These are phyloP conservation scores for Capronia epimyces DNA, from an alignment of 2,329 filamentous ascomycete genomes.

Conservation along the genomic window DNA sequence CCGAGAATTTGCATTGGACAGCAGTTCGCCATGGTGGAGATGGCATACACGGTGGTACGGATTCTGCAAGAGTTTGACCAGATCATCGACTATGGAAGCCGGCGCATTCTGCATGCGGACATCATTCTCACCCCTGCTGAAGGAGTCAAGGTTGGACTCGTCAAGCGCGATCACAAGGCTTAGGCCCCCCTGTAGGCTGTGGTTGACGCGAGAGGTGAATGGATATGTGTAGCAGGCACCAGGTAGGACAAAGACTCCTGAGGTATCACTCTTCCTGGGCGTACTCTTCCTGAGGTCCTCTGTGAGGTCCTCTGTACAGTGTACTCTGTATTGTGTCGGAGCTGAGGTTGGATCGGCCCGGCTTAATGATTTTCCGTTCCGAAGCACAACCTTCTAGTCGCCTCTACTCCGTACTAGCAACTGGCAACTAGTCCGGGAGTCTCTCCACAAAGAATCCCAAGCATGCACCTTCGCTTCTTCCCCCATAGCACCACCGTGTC, in stretches of 20 bases:
- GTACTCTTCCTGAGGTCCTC: too few species aligned
- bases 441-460: background rate
- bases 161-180: slow-evolving; percentile 10
- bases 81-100: slow-evolving; percentile 32
- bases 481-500: too few species aligned
- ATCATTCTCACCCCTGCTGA: slow-evolving; percentile 28
- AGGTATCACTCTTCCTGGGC: too few species aligned
- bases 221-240: too few species aligned
- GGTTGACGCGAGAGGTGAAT: too few species aligned
- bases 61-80: slow-evolving; percentile 41
- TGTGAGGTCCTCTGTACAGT: too few species aligned
- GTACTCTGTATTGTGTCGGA: too few species aligned
- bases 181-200: too few species aligned
- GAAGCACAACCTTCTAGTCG: background rate
- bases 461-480: background rate
- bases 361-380: background rate
- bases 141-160: slow-evolving; percentile 28
- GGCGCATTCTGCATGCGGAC: slow-evolving; percentile 18
- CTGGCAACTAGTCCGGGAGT: too few species aligned
- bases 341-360: background rate
- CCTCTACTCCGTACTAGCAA: too few species aligned
- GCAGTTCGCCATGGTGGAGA: slow-evolving; percentile 56
- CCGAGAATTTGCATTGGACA: slow-evolving; percentile 54
- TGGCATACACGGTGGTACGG: slow-evolving; percentile 47
- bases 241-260: too few species aligned